A percentile compares a stretch with the other conserved stretches of the same genome.
Conservation (phyloP, 768 basidiomycete species). For the Clavaria fumosa region DNA sequence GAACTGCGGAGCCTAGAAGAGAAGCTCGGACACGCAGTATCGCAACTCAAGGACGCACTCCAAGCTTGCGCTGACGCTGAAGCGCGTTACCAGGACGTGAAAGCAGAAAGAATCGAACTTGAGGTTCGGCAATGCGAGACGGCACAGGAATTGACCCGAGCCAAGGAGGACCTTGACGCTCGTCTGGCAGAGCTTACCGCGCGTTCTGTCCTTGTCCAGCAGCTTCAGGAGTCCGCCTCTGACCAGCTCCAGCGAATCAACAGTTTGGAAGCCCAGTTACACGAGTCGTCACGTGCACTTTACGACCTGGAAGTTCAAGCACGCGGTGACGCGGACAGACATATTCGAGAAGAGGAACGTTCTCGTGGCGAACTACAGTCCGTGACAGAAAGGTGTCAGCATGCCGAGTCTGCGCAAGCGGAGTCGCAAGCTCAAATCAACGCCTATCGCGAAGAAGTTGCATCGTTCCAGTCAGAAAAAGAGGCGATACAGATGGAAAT, state of each 20-base stretch:
- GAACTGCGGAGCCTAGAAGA: too few species aligned
- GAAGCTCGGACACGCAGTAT: too few species aligned
- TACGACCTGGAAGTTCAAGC: too few species aligned
- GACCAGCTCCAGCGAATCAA: background rate
- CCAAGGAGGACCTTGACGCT: slow-evolving; percentile 18
- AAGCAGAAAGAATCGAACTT: too few species aligned
- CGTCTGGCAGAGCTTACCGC: slow-evolving; percentile 18
- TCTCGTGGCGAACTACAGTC: slow-evolving; percentile 20
- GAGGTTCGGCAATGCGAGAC: too few species aligned
- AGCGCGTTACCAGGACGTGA: too few species aligned
- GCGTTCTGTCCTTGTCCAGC: slow-evolving; percentile 13
- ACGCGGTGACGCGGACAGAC: too few species aligned
- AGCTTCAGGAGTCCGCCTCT: slow-evolving; percentile 8
- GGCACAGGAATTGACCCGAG: too few species aligned
- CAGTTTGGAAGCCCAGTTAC: too few species aligned
- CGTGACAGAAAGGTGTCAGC: slow-evolving; percentile 14
- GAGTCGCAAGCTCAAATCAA: slow-evolving; percentile 24
- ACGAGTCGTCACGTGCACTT: too few species aligned
- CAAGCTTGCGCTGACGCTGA: too few species aligned
- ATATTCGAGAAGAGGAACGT: slow-evolving; percentile 18
- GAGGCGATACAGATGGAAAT: slow-evolving; percentile 34
- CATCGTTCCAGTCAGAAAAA: slow-evolving; percentile 34
- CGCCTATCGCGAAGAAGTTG: slow-evolving; percentile 24
- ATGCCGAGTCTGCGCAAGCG: slow-evolving; percentile 20
- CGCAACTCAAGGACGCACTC: too few species aligned